Conservation (phyloP, 495 filamentous ascomycete genomes). For the Copromyces sp. region DNA sequence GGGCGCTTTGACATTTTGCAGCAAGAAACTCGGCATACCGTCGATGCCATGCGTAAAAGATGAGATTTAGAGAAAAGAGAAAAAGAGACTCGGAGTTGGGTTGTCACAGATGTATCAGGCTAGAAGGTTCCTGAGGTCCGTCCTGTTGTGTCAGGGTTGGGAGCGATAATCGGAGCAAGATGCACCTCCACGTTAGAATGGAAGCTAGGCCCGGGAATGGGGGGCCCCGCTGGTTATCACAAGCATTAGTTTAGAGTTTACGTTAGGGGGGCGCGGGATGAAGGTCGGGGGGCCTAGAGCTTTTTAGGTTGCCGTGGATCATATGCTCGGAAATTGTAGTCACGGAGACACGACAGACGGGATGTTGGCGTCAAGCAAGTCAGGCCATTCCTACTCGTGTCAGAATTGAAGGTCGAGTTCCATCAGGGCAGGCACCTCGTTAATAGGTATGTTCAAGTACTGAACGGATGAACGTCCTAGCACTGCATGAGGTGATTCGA, state of each 20-base stretch:
- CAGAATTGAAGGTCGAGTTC: not conserved
- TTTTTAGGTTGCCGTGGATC: not conserved
- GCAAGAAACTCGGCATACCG: conserved; percentile 37
- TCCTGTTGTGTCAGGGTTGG: not conserved
- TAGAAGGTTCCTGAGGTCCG: not conserved
- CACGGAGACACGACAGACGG: not conserved
- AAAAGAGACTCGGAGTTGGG: not conserved
- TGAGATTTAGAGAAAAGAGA: not conserved
- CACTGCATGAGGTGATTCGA: not conserved
- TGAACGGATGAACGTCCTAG: not conserved
- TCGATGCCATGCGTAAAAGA: conserved; percentile 32
- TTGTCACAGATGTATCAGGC: not conserved
- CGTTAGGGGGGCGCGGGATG: not conserved
- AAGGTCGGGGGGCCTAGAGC: not conserved
- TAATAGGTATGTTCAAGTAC: not conserved
- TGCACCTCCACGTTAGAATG: not conserved
- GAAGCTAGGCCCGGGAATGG: not conserved
- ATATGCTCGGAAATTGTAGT: not conserved
- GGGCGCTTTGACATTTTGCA: conserved; percentile 34
- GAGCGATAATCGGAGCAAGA: not conserved
- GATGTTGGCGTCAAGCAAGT: not conserved
- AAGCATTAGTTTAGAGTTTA: not conserved
- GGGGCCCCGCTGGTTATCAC: not conserved
- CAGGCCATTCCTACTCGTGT: not conserved
- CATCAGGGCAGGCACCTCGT: not conserved